Evolutionary conservation across 805 yeast species (phyloP).

Genomic region (Saccharomyces kudriavzevii): DNA sequence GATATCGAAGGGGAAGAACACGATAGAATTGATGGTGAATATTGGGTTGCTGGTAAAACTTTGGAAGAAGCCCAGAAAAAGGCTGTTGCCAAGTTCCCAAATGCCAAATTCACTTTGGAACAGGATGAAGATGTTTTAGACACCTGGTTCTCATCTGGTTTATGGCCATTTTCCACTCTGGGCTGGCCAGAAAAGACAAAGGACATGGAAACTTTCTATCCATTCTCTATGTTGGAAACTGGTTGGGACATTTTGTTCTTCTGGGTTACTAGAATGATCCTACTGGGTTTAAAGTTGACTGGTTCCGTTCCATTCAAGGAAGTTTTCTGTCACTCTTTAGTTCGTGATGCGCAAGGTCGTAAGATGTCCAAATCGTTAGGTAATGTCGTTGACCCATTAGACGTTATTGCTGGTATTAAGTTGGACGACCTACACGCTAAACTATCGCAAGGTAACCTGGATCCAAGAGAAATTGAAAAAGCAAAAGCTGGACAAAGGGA

Average conservation of each 20-base stretch:
- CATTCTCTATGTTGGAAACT: conserved; percentile 91
- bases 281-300: conserved; percentile 82
- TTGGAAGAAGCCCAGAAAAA: conserved; percentile 76
- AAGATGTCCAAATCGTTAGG: conserved; percentile 98
- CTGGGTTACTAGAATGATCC: conserved; percentile 97
- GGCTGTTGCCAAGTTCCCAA: conserved; percentile 69
- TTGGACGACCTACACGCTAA: conserved; percentile 73
- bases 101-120: conserved; percentile 60
- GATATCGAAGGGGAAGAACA: conserved; percentile 65
- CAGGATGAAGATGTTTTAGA: conserved; percentile 98
- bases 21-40: conserved; percentile 52
- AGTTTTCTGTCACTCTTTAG: conserved; percentile 96
- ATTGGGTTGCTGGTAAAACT: conserved; percentile 88
- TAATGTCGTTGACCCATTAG: conserved; percentile 92
- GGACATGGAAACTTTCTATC: conserved; percentile 74
- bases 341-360: conserved; percentile 98
- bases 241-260: conserved; percentile 99
- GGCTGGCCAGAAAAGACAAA: conserved; percentile 85
- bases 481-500: conserved; percentile 82
- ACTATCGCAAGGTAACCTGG: conserved; percentile 74
- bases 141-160: conserved; percentile 97
- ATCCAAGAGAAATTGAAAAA: conserved; percentile 76
- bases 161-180: conserved; percentile 95
- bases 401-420: conserved; percentile 83
- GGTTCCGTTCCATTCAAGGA: conserved; percentile 90